Evolutionary conservation across 2,329 filamentous ascomycete genomes (phyloP).

Genomic region (Cladophialophora psammophila): DNA sequence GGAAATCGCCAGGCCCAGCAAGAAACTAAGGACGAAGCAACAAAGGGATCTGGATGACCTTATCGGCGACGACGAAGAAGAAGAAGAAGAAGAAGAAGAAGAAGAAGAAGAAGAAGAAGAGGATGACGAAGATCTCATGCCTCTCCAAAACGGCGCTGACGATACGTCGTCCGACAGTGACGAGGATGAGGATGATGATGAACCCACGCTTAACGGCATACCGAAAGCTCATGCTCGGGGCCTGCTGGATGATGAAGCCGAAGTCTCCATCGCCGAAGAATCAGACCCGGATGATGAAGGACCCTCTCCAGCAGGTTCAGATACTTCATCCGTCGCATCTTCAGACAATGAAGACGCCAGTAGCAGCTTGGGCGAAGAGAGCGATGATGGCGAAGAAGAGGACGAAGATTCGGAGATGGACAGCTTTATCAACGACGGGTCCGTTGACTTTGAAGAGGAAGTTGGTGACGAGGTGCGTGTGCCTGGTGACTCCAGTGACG

Average conservation of each 20-base stretch:
- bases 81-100: constrained; percentile 26
- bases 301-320: constrained; percentile 31
- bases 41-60: constrained; percentile 43
- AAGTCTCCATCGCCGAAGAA: constrained; percentile 40
- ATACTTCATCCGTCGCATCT: constrained; percentile 42
- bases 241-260: constrained; percentile 42
- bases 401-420: constrained; percentile 56
- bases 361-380: constrained; percentile 11
- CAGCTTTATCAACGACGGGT: constrained; percentile 54
- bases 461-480: constrained; percentile 47
- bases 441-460: constrained; percentile 52
- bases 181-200: constrained; percentile 55
- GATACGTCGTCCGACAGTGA: constrained; percentile 59
- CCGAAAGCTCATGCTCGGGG: constrained; percentile 34
- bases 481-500: constrained; percentile 43
- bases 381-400: constrained; percentile 49
- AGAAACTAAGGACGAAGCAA: constrained; percentile 19
- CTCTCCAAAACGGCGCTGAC: constrained; percentile 45
- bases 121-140: constrained; percentile 22
- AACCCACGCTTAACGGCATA: constrained; percentile 54
- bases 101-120: constrained; percentile 26
- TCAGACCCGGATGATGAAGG: constrained; percentile 33
- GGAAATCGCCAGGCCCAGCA: constrained; percentile 32
- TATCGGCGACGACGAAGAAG: constrained; percentile 30
- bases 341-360: constrained; percentile 41